Evolutionary conservation across 345 rosid species (phyloP).

Genomic region (Barbarea vulgaris): DNA sequence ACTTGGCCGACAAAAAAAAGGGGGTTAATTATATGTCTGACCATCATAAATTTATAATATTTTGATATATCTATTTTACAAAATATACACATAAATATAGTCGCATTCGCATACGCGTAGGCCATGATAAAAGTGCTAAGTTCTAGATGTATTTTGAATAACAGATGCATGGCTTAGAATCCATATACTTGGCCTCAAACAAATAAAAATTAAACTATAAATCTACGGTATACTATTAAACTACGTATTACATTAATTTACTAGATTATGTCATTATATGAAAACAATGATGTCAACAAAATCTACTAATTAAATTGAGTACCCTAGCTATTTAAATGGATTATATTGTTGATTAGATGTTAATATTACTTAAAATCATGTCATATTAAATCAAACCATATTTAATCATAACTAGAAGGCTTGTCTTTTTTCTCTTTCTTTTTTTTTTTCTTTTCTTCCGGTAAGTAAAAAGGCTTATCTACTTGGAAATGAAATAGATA

Average conservation of each 20-base stretch:
- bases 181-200: neutral
- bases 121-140: neutral
- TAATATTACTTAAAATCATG: constrained; percentile 6
- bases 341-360: neutral
- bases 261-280: neutral
- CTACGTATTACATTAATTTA: neutral
- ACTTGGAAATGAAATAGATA: constrained; percentile 9
- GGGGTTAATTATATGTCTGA: neutral
- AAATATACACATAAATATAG: constrained; percentile 1
- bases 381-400: constrained; percentile 18
- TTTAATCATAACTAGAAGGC: neutral
- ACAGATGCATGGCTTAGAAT: constrained; percentile 18
- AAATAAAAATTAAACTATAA: neutral
- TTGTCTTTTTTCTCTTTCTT: neutral
- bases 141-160: constrained; percentile 5
- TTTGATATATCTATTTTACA: neutral
- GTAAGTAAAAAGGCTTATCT: constrained; percentile 35
- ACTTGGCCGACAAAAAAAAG: neutral
- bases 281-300: constrained; percentile 22
- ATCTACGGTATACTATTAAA: neutral
- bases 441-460: neutral
- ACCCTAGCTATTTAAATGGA: neutral
- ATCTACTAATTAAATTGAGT: neutral
- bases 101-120: neutral
- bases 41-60: neutral